Evolutionary conservation across 1,284 basidiomycete species (phyloP), one percentile per base, ranked within the genome.

Genomic region (Moesziomyces sp.): DNA sequence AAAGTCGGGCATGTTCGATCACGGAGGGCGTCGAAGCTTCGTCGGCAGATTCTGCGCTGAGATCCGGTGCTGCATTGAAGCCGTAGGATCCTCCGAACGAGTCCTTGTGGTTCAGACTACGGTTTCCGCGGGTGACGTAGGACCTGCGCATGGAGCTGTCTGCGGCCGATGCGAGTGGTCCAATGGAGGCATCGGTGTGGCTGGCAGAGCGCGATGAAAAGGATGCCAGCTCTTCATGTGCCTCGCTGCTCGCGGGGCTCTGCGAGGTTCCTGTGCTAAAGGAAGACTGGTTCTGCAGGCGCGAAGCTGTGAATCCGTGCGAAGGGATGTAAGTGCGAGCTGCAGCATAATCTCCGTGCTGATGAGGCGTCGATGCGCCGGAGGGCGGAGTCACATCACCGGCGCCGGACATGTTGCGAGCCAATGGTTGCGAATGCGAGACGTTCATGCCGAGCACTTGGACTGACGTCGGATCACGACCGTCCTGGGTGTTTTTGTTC

Each of bases 21-120:
- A 18, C 35, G 7, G 54, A 49, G 21, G 55, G 58, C 0, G 43
- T 28, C 2, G 51, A 43, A 9, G 52, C 28, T 18, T 72, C 59
- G 19, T 72, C 63, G 10, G 55, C 52, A 3, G 63, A 63, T 24
- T 62, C 59, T 3, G 52, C 46, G 40, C 48, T 54, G 26, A 55
- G 45, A 5, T 72, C 63, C 1, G 40, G 35, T 8, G 38, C 58
- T 14, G 51, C 19, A 18, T 44, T 49, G 49, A 73, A 23, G n/a
- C 46, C 66, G 18, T 65, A 65, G 7, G 65, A 55, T 13, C 71
- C 71, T 14, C 71, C 71, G 34, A 74, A 74, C 0, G 72, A 74
- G 50, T 70, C 67, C 51, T 70, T 74, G 57, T 74, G 72, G 16
- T 58, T 69, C 49, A 70, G 43, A 18, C 60, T 35, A 23, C 62